Evolutionary conservation across 2,329 filamentous ascomycete genomes (phyloP).

Genomic region (Xylaria sp.): DNA sequence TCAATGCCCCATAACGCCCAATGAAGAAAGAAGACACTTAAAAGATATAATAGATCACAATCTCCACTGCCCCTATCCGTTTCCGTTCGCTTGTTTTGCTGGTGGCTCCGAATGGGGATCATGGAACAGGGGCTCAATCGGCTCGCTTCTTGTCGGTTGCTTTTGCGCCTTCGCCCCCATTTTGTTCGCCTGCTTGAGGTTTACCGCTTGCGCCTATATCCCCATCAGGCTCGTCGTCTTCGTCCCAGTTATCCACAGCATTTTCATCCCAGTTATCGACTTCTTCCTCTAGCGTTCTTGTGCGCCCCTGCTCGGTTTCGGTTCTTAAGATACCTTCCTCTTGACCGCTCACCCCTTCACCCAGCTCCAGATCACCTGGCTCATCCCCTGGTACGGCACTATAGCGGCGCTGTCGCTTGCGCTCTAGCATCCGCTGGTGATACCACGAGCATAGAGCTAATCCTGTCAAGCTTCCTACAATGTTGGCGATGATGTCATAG

Average conservation of each 20-base stretch:
- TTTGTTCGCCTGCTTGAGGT: constrained; percentile 42
- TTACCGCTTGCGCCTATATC: constrained; percentile 42
- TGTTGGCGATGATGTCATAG: constrained; percentile 88
- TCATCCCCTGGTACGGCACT: constrained; percentile 35
- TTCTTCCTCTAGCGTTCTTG: constrained; percentile 75
- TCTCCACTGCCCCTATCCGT: constrained; percentile 23
- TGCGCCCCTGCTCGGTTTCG: constrained; percentile 43
- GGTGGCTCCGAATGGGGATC: constrained; percentile 21
- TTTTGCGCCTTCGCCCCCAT: constrained; percentile 42
- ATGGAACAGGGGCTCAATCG: constrained; percentile 41
- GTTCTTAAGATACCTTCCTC: constrained; percentile 69
- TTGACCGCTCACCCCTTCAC: constrained; percentile 63
- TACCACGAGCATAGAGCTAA: constrained; percentile 87
- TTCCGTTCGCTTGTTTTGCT: constrained; percentile 14
- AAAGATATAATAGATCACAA: constrained; percentile 42
- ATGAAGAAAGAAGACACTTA: constrained; percentile 29
- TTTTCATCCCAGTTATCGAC: constrained; percentile 97
- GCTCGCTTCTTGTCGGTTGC: constrained; percentile 49
- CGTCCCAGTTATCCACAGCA: constrained; percentile 62
- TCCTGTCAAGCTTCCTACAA: constrained; percentile 78
- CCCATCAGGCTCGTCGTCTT: constrained; percentile 56
- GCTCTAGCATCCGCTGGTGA: constrained; percentile 93
- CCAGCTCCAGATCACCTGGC: constrained; percentile 77
- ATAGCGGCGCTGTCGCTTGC: constrained; percentile 80
- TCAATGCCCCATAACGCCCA: constrained; percentile 41